phyloP scores from a whole-genome alignment of 2,329 filamentous ascomycete genomes.

The Chalaropsis ovoidea region DNA sequence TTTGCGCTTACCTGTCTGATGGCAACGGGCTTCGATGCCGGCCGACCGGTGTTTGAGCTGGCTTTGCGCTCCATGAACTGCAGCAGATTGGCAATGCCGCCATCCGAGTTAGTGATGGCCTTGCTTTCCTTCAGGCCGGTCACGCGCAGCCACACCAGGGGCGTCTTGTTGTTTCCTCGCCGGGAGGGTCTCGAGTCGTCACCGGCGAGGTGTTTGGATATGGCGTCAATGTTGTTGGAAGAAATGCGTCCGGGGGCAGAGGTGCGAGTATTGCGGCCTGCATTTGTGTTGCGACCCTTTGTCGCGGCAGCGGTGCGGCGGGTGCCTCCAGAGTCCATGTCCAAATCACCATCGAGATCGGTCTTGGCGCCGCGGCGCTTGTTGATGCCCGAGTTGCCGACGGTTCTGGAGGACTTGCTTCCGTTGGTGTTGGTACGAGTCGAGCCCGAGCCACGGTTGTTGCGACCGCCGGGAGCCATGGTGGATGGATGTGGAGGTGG shows the following conservation, averaged over 20 bases:
- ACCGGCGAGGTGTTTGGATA: slow-evolving; percentile 37
- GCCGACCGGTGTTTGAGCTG: slow-evolving; percentile 40
- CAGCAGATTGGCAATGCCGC: slow-evolving; percentile 54
- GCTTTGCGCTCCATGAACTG: slow-evolving; percentile 64
- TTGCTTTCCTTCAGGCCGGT: slow-evolving; percentile 59
- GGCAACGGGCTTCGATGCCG: slow-evolving; percentile 43
- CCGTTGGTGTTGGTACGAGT: slow-evolving; percentile 21
- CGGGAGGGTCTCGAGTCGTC: slow-evolving; percentile 31
- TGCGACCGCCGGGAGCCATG: slow-evolving; percentile 25
- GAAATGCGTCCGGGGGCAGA: slow-evolving; percentile 24
- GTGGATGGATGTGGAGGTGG: slow-evolving; percentile 25
- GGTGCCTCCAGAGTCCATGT: slow-evolving; percentile 41
- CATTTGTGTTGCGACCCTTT: slow-evolving; percentile 28
- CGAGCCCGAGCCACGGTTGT: slow-evolving; percentile 25
- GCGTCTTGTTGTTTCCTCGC: slow-evolving; percentile 18
- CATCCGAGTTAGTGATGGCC: slow-evolving; percentile 54
- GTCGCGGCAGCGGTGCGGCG: slow-evolving; percentile 31
- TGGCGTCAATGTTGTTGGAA: slow-evolving; percentile 37
- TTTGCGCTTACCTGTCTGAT: slow-evolving; percentile 65
- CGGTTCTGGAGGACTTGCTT: slow-evolving; percentile 25
- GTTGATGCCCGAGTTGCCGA: slow-evolving; percentile 39
- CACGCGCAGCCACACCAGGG: slow-evolving; percentile 38
- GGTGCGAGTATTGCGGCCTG: slow-evolving; percentile 28
- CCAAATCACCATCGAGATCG: slow-evolving; percentile 51
- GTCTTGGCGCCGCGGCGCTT: slow-evolving; percentile 40